Evolutionary conservation across 352 stramenopile genomes (phyloP), one percentile per base, ranked within the genome.

Genomic region (Phytophthora constricta): DNA sequence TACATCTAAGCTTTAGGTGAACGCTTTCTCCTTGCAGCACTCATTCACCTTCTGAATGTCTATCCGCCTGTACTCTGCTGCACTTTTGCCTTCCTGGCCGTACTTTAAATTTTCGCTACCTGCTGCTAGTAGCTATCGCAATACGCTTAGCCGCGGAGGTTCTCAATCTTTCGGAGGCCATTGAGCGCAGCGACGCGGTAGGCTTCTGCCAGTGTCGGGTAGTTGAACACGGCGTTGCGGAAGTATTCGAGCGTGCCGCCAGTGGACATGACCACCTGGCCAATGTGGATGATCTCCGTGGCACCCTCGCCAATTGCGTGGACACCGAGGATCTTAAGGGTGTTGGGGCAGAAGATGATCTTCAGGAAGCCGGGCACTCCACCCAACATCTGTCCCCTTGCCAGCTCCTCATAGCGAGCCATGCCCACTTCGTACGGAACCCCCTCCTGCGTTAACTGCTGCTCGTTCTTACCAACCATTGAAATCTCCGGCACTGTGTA

Each of bases 151-250:
- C 68, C 69, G 19, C 68, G 69, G 31, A 91, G 52, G 53, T 74
- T 70, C 37, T 92, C 86, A 20, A 93, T 74, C 65, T 93, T 93
- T 39, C 79, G 70, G 23, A 95, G 70, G 7, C 87, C 87, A 58
- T 95, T 89, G 28, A 93, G 71, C 19, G 87, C 87, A 45, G 87
- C 87, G 25, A 95, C 87, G 14, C 87, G 87, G 70, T 95, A 95
- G 16, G 84, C 87, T 72, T 97, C 91, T 13, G 90, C 90, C 51
- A 97, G 74, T 25, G 90, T 97, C 45, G 91, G 91, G 78, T 96
- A 97, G 77, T 97, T 97, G 73, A 97, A 97, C 60, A 97, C 91
- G 22, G 91, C 87, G 54, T 93, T 93, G 51, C 86, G 84, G 72
- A 97, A 97, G 79, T 97, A 97, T 48, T 96, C 86, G 48, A 97